Evolutionary conservation across 1,139 yeast species (phyloP), one percentile per base, ranked within the genome.

Genomic region (Yamadazyma dushanensis): DNA sequence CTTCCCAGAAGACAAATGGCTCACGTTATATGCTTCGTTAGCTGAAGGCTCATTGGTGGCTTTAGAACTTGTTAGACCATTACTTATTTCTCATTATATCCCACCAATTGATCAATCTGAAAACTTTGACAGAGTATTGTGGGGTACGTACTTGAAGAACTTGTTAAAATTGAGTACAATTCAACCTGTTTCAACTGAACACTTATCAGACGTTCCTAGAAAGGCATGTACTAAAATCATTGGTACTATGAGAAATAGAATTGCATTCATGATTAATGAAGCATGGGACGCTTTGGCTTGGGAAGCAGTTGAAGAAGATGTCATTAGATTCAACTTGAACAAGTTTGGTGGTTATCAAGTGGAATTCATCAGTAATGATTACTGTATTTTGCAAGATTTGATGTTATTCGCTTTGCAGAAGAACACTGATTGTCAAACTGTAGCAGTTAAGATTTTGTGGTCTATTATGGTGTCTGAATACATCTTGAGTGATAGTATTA

Each of bases 271-370:
- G 36, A 51, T 87, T 11, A 69, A 72, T 39, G 76, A 72, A 39
- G 74, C 80, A 22, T 88, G 96, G 96, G 83, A 81, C 44, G 64
- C 76, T 8, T 69, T 87, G 39, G 94, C 90, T 8, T 75, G 83
- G 82, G 78, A 78, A 10, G 76, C 86, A 0, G 65, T 76, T 26
- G 70, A 70, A 16, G 84, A 80, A 39, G 87, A 81, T 51, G 56
- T 66, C 28, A 54, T 66, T 5, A 65, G 89, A 46, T 87, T 83
- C 59, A 83, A 81, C 38, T 59, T 86, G 37, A 70, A 65, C 28
- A 70, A 70, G 43, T 76, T 80, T 47, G 87, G 92, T 29, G 90
- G 90, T 0, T 80, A 74, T 51, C 96, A 87, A 58, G 79, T 74
- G 21, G 80, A 77, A 47, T 76, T 87, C 45, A 71, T 83, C 37